These are phyloP conservation scores for Plasmodium ovale DNA, from an alignment of 169 alveolate species.

Conservation along the genomic window DNA sequence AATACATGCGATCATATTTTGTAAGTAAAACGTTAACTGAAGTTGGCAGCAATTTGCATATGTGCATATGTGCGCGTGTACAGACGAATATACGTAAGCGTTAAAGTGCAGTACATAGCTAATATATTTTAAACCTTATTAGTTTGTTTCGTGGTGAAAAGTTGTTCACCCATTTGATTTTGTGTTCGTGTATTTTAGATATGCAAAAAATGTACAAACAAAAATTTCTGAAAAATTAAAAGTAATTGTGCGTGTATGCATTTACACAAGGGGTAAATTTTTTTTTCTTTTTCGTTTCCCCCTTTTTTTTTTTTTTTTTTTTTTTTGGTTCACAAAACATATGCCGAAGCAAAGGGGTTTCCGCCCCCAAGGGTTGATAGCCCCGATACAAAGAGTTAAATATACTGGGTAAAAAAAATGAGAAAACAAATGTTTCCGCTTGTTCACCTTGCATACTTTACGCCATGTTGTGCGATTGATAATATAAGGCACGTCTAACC, in stretches of 20 bases:
- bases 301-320: conserved; percentile 8
- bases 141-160: too few species aligned
- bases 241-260: conserved; percentile 13
- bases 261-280: conserved; percentile 2
- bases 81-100: conserved; percentile 1
- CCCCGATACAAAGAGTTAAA: conserved; percentile 76
- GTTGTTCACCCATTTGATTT: too few species aligned
- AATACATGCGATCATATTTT: too few species aligned
- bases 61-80: not conserved
- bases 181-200: not conserved
- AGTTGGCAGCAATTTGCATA: not conserved
- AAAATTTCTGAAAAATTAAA: not conserved
- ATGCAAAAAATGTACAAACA: not conserved
- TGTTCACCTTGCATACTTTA: not conserved
- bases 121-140: too few species aligned
- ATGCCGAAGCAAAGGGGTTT: conserved; percentile 78
- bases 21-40: not conserved
- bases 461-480: not conserved
- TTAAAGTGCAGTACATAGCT: not conserved
- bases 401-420: conserved; percentile 70
- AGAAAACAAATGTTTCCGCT: not conserved
- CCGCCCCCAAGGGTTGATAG: conserved; percentile 75
- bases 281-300: not conserved
- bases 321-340: not conserved
- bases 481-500: not conserved